A percentile compares a stretch with the other conserved stretches of the same genome.
These are phyloP conservation scores for Mycena pura DNA, from an alignment of 768 basidiomycete species.

Conservation along the genomic window DNA sequence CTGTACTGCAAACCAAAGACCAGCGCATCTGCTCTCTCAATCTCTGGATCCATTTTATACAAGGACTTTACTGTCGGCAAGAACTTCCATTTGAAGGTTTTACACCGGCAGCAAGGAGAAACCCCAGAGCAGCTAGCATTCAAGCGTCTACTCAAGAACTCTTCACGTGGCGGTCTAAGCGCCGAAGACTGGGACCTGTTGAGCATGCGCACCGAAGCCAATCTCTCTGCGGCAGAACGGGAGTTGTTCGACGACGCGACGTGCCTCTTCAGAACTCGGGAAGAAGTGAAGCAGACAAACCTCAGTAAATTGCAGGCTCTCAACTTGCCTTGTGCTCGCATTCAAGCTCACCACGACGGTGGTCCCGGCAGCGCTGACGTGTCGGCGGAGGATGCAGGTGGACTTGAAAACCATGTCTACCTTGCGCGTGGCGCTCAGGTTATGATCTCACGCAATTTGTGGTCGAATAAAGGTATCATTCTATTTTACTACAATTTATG, in stretches of 20 bases:
- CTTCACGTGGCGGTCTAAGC: constrained; percentile 10
- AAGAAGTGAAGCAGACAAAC: constrained; percentile 8
- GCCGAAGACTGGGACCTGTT: constrained; percentile 4
- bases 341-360: constrained; percentile 20
- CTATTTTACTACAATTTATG: neutral
- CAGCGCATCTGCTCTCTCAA: neutral
- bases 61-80: neutral
- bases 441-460: constrained; percentile 16
- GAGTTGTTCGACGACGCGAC: constrained; percentile 7
- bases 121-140: constrained; percentile 5
- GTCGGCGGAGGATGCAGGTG: constrained; percentile 2
- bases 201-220: neutral
- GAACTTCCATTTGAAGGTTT: constrained; percentile 3
- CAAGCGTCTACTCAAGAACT: neutral
- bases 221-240: neutral
- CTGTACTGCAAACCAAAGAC: neutral
- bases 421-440: constrained; percentile 9
- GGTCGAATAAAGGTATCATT: constrained; percentile 13
- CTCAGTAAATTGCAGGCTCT: neutral
- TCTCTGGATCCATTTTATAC: constrained; percentile 14
- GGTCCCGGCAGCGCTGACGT: neutral
- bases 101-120: constrained; percentile 15
- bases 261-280: constrained; percentile 11
- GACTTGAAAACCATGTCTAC: neutral
- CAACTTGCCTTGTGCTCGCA: constrained; percentile 10